A percentile compares a stretch with the other conserved stretches of the same genome.
Evolutionary conservation across 2,329 filamentous ascomycete species (phyloP).

Genomic region (Rugonectria rugulosa): DNA sequence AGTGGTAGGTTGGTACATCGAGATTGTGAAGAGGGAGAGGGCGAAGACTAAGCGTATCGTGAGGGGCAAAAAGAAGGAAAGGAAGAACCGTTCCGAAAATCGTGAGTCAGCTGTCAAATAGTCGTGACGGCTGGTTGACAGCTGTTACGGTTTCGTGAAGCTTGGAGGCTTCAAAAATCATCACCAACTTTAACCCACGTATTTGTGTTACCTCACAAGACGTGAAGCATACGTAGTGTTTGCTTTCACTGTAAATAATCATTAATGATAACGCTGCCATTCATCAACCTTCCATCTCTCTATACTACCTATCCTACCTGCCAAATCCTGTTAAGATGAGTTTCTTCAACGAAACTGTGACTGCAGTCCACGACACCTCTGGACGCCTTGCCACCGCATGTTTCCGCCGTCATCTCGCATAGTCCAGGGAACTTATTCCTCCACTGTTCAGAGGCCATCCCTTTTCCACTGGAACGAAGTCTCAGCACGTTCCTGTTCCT

Average conservation of each 20-base stretch:
- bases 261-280: not conserved
- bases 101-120: not conserved
- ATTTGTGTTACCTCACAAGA: not conserved
- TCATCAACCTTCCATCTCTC: not conserved
- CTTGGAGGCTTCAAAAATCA: not conserved
- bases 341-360: not conserved
- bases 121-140: conserved; percentile 2
- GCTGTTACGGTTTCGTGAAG: not conserved
- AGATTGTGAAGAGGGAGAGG: not conserved
- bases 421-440: conserved; percentile 1
- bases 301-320: not conserved
- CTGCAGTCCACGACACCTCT: not conserved
- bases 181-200: not conserved
- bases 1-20: not conserved
- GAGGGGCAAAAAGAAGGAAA: not conserved
- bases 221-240: not conserved
- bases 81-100: not conserved
- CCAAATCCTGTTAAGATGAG: not conserved
- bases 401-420: conserved; percentile 1
- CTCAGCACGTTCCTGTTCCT: not conserved
- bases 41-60: not conserved
- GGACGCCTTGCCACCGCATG: not conserved
- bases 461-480: conserved; percentile 3
- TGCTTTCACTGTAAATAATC: not conserved
- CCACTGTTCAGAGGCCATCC: conserved; percentile 18